Conservation (phyloP, 805 yeast species). For the Hemisphaericaspora nanyangensis region DNA sequence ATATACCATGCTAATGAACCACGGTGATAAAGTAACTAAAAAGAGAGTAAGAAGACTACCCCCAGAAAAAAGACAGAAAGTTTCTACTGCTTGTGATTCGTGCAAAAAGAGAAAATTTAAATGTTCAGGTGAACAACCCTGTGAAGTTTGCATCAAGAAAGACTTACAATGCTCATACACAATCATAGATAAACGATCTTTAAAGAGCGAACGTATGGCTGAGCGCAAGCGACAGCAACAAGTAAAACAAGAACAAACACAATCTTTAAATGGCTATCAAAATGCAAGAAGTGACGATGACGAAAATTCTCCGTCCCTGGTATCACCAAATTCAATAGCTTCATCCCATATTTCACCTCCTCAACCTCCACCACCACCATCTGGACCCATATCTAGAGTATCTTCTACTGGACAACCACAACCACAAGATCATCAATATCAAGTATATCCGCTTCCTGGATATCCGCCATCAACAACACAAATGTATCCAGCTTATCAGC, state of each 20-base stretch:
- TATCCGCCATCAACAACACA: not conserved
- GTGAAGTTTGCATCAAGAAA: conserved; percentile 15
- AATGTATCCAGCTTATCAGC: not conserved
- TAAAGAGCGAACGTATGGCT: conserved; percentile 20
- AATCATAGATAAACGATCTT: conserved; percentile 18
- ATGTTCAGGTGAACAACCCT: conserved; percentile 22
- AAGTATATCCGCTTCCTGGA: not conserved
- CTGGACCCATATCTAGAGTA: not conserved
- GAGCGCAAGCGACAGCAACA: not conserved
- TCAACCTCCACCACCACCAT: not conserved
- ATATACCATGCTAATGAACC: too few species aligned
- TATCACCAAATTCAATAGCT: not conserved
- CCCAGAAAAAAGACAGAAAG: conserved; percentile 21
- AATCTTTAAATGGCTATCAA: not conserved
- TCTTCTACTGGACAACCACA: not conserved
- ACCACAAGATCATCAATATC: not conserved
- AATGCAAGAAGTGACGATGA: not conserved
- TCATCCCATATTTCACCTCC: not conserved
- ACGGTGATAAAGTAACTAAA: too few species aligned
- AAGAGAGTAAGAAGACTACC: conserved; percentile 13
- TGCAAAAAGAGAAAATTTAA: conserved; percentile 15
- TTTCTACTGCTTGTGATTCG: conserved; percentile 24
- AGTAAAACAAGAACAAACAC: not conserved
- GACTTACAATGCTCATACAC: conserved; percentile 19
- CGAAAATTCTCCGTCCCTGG: not conserved